Conservation (phyloP, 164 flowering plant genomes). For the Magnolia officinalis region DNA sequence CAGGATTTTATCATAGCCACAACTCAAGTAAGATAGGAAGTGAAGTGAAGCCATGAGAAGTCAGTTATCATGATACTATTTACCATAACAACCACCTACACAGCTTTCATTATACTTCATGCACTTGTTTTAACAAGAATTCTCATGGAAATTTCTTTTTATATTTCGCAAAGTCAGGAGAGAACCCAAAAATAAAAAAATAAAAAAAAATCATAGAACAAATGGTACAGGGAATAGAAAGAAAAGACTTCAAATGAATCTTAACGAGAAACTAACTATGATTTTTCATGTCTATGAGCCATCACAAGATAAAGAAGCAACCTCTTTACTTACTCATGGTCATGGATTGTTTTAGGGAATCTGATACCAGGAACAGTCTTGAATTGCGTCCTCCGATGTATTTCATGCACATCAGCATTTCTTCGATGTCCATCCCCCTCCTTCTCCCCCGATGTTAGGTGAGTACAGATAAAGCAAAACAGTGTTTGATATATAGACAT, state of each 20-base stretch:
- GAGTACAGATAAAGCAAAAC: slow-evolving; percentile 88
- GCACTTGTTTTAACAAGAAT: background rate
- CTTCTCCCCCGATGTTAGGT: slow-evolving; percentile 90
- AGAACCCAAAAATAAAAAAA: too few species aligned
- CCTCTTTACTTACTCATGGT: slow-evolving; percentile 72
- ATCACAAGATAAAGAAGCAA: background rate
- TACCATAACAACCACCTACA: too few species aligned
- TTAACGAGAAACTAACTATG: background rate
- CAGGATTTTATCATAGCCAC: too few species aligned
- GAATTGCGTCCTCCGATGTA: slow-evolving; percentile 73
- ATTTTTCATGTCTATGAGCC: background rate
- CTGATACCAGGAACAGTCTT: slow-evolving; percentile 38
- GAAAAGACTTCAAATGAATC: background rate
- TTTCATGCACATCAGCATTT: slow-evolving; percentile 87
- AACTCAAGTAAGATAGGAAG: too few species aligned
- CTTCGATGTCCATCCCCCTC: slow-evolving; percentile 74
- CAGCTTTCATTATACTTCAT: background rate
- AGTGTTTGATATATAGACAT: slow-evolving; percentile 94
- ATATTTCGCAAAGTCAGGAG: background rate
- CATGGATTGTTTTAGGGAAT: slow-evolving; percentile 60
- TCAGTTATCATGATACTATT: too few species aligned
- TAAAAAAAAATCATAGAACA: background rate
- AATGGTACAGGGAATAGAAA: background rate
- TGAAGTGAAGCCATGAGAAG: too few species aligned
- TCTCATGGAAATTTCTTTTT: background rate